These are phyloP conservation scores for Stagonosporopsis vannaccii DNA, from an alignment of 2,329 filamentous ascomycete species.

Conservation along the genomic window DNA sequence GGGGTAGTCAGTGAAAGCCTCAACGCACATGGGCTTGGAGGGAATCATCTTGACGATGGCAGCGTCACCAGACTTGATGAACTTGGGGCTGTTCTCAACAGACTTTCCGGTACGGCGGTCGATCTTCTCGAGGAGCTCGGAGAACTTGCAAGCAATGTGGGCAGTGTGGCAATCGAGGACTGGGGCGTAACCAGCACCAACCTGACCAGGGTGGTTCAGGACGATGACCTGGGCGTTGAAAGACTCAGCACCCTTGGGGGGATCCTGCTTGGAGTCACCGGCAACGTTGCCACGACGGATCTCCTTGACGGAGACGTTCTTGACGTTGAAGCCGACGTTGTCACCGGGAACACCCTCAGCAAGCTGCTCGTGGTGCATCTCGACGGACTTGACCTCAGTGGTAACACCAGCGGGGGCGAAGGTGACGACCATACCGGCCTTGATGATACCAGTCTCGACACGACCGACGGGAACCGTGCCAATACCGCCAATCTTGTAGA, in stretches of 20 bases:
- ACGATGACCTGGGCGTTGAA: conserved; percentile 99
- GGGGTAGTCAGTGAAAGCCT: conserved; percentile 99
- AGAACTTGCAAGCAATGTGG: conserved; percentile 99
- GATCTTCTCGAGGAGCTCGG: conserved; percentile 99
- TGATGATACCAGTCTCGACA: conserved; percentile 98
- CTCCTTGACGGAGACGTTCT: conserved; percentile 99
- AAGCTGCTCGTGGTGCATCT: conserved; percentile 99
- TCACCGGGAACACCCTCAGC: conserved; percentile 93
- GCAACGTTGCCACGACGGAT: conserved; percentile 99
- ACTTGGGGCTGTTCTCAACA: conserved; percentile 90
- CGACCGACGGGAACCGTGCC: conserved; percentile 99
- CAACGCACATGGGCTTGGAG: conserved; percentile 99
- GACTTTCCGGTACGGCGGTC: conserved; percentile 99
- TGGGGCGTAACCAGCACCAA: conserved; percentile 98
- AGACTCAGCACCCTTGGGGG: conserved; percentile 83
- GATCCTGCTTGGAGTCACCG: conserved; percentile 99
- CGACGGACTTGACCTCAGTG: conserved; percentile 99
- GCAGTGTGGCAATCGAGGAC: conserved; percentile 99
- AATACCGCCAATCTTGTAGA: conserved; percentile 99
- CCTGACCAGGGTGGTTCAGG: conserved; percentile 99
- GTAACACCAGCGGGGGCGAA: conserved; percentile 98
- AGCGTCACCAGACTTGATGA: conserved; percentile 99
- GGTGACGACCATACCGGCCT: conserved; percentile 90
- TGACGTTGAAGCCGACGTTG: conserved; percentile 99
- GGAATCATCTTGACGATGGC: conserved; percentile 99